Evolutionary conservation across 768 basidiomycete genomes (phyloP).

Genomic region (Mycena belliarum): DNA sequence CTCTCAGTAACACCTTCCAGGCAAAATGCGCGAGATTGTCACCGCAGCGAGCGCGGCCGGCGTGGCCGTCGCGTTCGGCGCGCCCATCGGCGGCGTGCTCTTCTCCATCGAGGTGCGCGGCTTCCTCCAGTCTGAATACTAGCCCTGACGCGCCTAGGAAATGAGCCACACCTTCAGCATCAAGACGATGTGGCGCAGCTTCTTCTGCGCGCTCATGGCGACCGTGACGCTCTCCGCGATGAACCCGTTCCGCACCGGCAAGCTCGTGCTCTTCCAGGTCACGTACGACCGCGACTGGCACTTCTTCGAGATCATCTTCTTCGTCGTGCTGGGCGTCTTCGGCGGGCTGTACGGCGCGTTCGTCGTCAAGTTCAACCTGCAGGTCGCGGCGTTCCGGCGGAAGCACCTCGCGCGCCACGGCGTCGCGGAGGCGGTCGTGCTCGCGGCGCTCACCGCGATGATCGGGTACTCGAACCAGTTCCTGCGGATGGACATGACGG

Average conservation of each 20-base stretch:
- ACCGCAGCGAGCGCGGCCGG: conserved; percentile 97
- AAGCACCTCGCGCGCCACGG: conserved; percentile 85
- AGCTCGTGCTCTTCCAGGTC: conserved; percentile 96
- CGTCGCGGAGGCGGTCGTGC: conserved; percentile 83
- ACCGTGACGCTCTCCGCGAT: conserved; percentile 95
- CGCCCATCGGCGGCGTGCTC: conserved; percentile 95
- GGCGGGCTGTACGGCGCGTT: conserved; percentile 97
- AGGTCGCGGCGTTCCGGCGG: conserved; percentile 91
- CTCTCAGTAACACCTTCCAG: conserved; percentile 32
- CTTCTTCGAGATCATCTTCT: conserved; percentile 97
- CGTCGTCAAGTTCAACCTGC: conserved; percentile 94
- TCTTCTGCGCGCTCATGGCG: conserved; percentile 95
- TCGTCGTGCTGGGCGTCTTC: conserved; percentile 92
- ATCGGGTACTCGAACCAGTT: conserved; percentile 95
- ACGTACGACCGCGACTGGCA: conserved; percentile 99
- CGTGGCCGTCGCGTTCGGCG: conserved; percentile 97
- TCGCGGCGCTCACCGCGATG: conserved; percentile 88
- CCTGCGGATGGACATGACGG: conserved; percentile 95
- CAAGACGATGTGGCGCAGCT: conserved; percentile 98
- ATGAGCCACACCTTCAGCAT: conserved; percentile 98
- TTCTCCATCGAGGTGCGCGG: conserved; percentile 89
- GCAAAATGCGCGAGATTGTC: conserved; percentile 86
- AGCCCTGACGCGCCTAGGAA: conserved; percentile 55
- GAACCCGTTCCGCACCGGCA: conserved; percentile 98
- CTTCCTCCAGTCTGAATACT: background rate